A percentile compares a stretch with the other conserved stretches of the same genome.
These are phyloP conservation scores for Centella asiatica DNA, from an alignment of 129 eudicot species.

Conservation along the genomic window DNA sequence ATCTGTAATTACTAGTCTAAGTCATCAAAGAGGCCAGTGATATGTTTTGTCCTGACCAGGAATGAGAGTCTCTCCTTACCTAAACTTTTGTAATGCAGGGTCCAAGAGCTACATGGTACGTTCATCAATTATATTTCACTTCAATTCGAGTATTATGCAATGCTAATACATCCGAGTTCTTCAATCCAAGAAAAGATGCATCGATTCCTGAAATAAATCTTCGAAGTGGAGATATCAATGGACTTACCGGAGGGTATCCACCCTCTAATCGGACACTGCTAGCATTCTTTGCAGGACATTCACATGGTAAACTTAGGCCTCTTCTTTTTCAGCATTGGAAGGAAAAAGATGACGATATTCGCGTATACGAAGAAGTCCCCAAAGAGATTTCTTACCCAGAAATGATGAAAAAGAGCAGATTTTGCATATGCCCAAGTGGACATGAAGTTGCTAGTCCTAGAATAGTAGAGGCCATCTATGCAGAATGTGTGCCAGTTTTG, in stretches of 20 bases:
- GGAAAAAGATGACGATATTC: slow-evolving; percentile 56
- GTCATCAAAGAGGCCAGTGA: no score
- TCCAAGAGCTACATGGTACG: slow-evolving; percentile 79
- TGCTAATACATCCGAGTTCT: slow-evolving; percentile 71
- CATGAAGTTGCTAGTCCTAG: slow-evolving; percentile 80
- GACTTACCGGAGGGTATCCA: slow-evolving; percentile 25
- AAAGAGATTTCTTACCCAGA: slow-evolving; percentile 32
- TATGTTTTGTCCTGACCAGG: no score
- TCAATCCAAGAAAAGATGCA: slow-evolving; percentile 80
- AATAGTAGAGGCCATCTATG: slow-evolving; percentile 63
- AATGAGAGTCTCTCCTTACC: no score
- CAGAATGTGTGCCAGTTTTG: slow-evolving; percentile 76
- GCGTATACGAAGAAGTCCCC: slow-evolving; percentile 41
- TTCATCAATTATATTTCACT: slow-evolving; percentile 64
- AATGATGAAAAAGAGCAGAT: slow-evolving; percentile 70
- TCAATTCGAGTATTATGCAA: slow-evolving; percentile 74
- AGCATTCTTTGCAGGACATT: slow-evolving; percentile 63
- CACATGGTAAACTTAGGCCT: slow-evolving; percentile 60
- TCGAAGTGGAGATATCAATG: slow-evolving; percentile 17
- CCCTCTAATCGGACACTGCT: slow-evolving; percentile 51
- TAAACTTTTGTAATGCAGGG: slow-evolving; percentile 39
- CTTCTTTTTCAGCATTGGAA: slow-evolving; percentile 55
- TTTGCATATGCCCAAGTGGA: slow-evolving; percentile 87
- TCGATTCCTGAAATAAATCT: slow-evolving; percentile 67
- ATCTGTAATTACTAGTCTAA: no score